A percentile compares a stretch with the other conserved stretches of the same genome.
Evolutionary conservation across 768 basidiomycete genomes (phyloP).

Genomic region (Pulveroboletus sp.): DNA sequence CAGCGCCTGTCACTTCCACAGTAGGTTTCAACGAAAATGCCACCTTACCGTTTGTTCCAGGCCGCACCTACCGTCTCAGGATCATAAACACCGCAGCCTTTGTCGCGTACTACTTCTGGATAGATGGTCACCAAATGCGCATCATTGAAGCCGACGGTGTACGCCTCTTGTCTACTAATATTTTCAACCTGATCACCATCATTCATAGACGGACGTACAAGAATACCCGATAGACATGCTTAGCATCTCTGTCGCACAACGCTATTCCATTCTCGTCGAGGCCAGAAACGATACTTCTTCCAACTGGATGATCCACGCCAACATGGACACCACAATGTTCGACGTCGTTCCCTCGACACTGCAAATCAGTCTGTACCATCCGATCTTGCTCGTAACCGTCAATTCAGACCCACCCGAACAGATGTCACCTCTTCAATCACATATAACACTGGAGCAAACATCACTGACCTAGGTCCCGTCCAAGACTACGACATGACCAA

Average conservation of each 20-base stretch:
- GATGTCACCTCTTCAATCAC: slow-evolving; percentile 83
- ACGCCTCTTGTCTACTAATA: slow-evolving; percentile 24
- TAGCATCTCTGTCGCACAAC: slow-evolving; percentile 80
- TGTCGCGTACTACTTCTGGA: slow-evolving; percentile 79
- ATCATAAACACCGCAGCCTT: slow-evolving; percentile 83
- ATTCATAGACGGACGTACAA: slow-evolving; percentile 68
- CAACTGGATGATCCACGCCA: slow-evolving; percentile 89
- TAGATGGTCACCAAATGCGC: slow-evolving; percentile 83
- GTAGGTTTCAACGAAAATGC: slow-evolving; percentile 89
- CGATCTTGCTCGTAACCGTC: not conserved
- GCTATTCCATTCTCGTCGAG: slow-evolving; percentile 90
- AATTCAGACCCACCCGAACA: slow-evolving; percentile 24
- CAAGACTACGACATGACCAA: slow-evolving; percentile 59
- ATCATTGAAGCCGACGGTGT: slow-evolving; percentile 86
- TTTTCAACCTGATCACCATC: not conserved
- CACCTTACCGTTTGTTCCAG: slow-evolving; percentile 74
- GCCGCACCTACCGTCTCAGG: slow-evolving; percentile 88
- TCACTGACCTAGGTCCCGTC: slow-evolving; percentile 53
- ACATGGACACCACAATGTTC: slow-evolving; percentile 91
- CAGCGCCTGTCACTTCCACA: slow-evolving; percentile 45
- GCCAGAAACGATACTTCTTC: slow-evolving; percentile 81
- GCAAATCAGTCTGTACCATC: slow-evolving; percentile 59
- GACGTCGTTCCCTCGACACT: slow-evolving; percentile 72
- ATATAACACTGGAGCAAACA: slow-evolving; percentile 54
- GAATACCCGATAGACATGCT: slow-evolving; percentile 71